Percentiles rank a stretch among this genome's conserved stretches.
Conservation (phyloP, 106 monocot species). For the Dioscorea zingiberensis region DNA sequence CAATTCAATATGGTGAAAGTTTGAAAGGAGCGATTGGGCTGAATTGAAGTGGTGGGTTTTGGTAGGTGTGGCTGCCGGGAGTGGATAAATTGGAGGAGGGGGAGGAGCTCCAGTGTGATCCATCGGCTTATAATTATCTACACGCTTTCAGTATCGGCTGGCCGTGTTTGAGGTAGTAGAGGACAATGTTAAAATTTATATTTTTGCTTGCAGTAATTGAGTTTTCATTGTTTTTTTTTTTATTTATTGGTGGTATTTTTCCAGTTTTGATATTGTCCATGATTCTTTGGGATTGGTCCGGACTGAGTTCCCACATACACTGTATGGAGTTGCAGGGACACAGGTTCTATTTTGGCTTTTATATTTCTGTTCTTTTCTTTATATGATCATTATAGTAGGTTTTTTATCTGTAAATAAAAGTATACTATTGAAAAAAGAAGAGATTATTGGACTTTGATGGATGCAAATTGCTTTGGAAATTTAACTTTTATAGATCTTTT, state of each 20-base stretch:
- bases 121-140: slow-evolving; percentile 85
- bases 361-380: not conserved
- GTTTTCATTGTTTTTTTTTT: not conserved
- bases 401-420: not conserved
- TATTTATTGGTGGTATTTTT: slow-evolving; percentile 11
- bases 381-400: not conserved
- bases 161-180: slow-evolving; percentile 81
- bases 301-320: slow-evolving; percentile 86
- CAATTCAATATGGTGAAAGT: too few relatives aligned
- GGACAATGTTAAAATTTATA: not conserved
- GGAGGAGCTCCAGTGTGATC: slow-evolving; percentile 95
- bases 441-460: not conserved
- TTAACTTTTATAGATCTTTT: too few relatives aligned
- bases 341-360: slow-evolving; percentile 40
- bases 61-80: slow-evolving; percentile 94
- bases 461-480: not conserved
- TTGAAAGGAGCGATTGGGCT: not conserved
- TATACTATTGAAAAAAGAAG: not conserved
- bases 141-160: slow-evolving; percentile 85
- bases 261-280: slow-evolving; percentile 83
- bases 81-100: slow-evolving; percentile 93
- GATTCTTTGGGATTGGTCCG: slow-evolving; percentile 89
- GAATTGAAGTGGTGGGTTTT: not conserved
- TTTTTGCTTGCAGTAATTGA: not conserved
- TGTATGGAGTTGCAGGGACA: slow-evolving; percentile 92